Evolutionary conservation across 1,284 basidiomycete species (phyloP).

Genomic region (Tetrapyrgos nigripes): DNA sequence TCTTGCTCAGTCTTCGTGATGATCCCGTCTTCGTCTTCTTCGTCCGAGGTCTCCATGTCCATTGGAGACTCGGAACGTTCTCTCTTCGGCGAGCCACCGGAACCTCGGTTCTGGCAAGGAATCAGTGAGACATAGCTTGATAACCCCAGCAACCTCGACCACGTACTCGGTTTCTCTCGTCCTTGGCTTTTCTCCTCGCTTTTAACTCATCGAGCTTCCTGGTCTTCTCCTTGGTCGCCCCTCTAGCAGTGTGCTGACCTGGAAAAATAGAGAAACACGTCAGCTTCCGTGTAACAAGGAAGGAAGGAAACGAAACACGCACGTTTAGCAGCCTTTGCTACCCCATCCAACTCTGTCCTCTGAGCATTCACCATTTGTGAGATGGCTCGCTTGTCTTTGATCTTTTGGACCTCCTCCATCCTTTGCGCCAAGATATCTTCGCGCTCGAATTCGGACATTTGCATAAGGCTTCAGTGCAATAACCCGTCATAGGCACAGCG

Average conservation of each 20-base stretch:
- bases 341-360: conserved; percentile 43
- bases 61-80: conserved; percentile 76
- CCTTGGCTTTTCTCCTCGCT: conserved; percentile 81
- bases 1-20: conserved; percentile 72
- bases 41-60: conserved; percentile 72
- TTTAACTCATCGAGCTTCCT: conserved; percentile 85
- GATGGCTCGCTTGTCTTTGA: conserved; percentile 77
- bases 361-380: conserved; percentile 80
- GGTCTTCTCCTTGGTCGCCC: conserved; percentile 84
- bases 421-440: conserved; percentile 86
- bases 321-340: conserved; percentile 80
- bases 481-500: too few species aligned
- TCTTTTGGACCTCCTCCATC: conserved; percentile 81
- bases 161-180: conserved; percentile 74
- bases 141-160: conserved; percentile 1
- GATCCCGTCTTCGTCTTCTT: conserved; percentile 76
- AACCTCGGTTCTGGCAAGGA: conserved; percentile 41
- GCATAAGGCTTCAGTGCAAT: conserved; percentile 70
- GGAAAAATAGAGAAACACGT: conserved; percentile 10
- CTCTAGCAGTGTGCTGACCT: conserved; percentile 81
- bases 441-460: conserved; percentile 87
- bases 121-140: conserved; percentile 21
- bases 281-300: conserved; percentile 12
- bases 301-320: conserved; percentile 27
- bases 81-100: conserved; percentile 59